Percentiles rank a stretch among this genome's conserved stretches.
Conservation (phyloP, 371 early-diverging fungal genomes). For the Rozella allomycis region DNA sequence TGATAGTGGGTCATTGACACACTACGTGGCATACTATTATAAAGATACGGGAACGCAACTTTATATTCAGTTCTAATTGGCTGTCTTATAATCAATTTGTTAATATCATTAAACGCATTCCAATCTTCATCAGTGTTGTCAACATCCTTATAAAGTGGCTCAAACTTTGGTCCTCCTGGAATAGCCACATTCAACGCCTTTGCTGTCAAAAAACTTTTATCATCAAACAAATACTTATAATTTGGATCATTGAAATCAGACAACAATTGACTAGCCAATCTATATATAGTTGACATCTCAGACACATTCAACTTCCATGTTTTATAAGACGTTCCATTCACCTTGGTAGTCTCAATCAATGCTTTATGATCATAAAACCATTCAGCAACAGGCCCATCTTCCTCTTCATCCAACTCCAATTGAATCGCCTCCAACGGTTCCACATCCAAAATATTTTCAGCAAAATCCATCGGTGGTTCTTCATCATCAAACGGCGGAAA, state of each 20-base stretch:
- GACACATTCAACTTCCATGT: slow-evolving; percentile 77
- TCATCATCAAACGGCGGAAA: slow-evolving; percentile 75
- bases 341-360: slow-evolving; percentile 49
- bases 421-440: slow-evolving; percentile 93
- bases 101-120: slow-evolving; percentile 99
- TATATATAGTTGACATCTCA: slow-evolving; percentile 79
- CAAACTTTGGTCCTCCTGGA: slow-evolving; percentile 95
- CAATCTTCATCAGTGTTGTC: slow-evolving; percentile 94
- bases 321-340: slow-evolving; percentile 75
- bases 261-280: slow-evolving; percentile 73
- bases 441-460: slow-evolving; percentile 89
- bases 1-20: slow-evolving; percentile 85
- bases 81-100: slow-evolving; percentile 94
- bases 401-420: slow-evolving; percentile 89
- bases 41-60: slow-evolving; percentile 91
- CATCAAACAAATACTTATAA: slow-evolving; percentile 88
- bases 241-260: slow-evolving; percentile 83
- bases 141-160: slow-evolving; percentile 81
- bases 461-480: slow-evolving; percentile 90
- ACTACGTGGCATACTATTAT: slow-evolving; percentile 82
- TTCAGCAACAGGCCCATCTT: slow-evolving; percentile 73
- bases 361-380: slow-evolving; percentile 96
- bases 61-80: slow-evolving; percentile 94
- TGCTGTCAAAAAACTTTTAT: slow-evolving; percentile 81
- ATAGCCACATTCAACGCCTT: slow-evolving; percentile 96